These are phyloP conservation scores for Cyberlindnera sargentensis DNA, from an alignment of 805 yeast species.

Conservation along the genomic window DNA sequence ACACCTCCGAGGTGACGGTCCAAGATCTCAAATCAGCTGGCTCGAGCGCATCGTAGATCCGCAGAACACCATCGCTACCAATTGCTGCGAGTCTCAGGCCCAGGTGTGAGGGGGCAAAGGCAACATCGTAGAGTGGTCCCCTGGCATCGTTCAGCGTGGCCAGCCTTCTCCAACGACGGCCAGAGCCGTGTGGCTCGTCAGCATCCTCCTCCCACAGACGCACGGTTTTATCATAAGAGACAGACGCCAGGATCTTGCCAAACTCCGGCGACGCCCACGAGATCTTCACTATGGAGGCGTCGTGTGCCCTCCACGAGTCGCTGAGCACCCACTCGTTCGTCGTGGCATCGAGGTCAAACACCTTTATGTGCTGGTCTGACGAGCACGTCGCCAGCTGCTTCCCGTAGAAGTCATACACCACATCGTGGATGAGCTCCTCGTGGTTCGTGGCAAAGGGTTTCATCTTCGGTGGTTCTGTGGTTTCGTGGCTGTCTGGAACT, in stretches of 20 bases:
- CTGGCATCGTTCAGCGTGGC: constrained; percentile 78
- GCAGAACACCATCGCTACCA: constrained; percentile 80
- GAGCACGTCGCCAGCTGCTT: constrained; percentile 89
- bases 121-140: constrained; percentile 86
- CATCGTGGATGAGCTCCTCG: constrained; percentile 86
- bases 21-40: constrained; percentile 83
- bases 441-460: constrained; percentile 85
- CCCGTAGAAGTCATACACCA: constrained; percentile 90
- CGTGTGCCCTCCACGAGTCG: constrained; percentile 96
- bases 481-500: constrained; percentile 1
- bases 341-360: constrained; percentile 66
- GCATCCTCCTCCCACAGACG: constrained; percentile 88
- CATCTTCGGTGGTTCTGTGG: constrained; percentile 21
- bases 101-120: constrained; percentile 78
- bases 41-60: constrained; percentile 83
- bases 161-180: constrained; percentile 73
- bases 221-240: constrained; percentile 84
- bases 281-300: constrained; percentile 72
- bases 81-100: constrained; percentile 81
- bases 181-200: constrained; percentile 69
- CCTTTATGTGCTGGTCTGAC: constrained; percentile 88
- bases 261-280: constrained; percentile 95
- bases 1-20: constrained; percentile 69
- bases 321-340: constrained; percentile 74
- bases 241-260: constrained; percentile 80